Evolutionary conservation across 768 basidiomycete genomes (phyloP).

Genomic region (Mycena pura): DNA sequence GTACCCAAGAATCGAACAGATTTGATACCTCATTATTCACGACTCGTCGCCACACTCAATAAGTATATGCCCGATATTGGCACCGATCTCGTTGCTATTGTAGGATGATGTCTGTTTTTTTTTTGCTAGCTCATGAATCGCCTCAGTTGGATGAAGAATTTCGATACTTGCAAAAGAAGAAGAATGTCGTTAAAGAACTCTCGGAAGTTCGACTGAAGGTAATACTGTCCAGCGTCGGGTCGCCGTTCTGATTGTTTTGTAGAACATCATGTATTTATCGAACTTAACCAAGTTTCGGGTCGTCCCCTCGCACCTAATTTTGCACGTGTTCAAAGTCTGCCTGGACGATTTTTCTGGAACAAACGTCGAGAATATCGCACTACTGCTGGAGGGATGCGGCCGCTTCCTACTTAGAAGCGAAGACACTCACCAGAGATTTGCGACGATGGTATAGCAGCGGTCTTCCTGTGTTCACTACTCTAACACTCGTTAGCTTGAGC

Average conservation of each 20-base stretch:
- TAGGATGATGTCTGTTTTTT: conserved; percentile 51
- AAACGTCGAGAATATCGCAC: conserved; percentile 92
- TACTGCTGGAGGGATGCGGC: conserved; percentile 93
- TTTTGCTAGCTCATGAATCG: conserved; percentile 1
- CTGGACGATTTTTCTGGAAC: conserved; percentile 92
- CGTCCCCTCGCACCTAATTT: conserved; percentile 87
- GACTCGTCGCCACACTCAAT: conserved; percentile 87
- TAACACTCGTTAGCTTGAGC: conserved; percentile 67
- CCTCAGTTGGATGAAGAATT: conserved; percentile 94
- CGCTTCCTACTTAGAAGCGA: conserved; percentile 89
- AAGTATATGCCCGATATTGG: conserved; percentile 96
- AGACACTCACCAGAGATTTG: conserved; percentile 85
- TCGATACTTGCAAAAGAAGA: conserved; percentile 92
- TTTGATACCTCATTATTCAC: conserved; percentile 90
- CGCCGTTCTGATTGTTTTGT: conserved; percentile 6
- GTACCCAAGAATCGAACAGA: conserved; percentile 90
- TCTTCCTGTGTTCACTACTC: background rate
- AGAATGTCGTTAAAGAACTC: conserved; percentile 90
- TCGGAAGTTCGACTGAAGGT: conserved; percentile 88
- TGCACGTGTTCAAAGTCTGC: conserved; percentile 97
- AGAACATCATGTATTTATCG: conserved; percentile 90
- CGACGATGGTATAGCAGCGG: conserved; percentile 92
- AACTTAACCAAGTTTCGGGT: conserved; percentile 96
- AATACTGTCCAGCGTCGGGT: background rate
- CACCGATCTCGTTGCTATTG: conserved; percentile 77